phyloP scores from a whole-genome alignment of 169 alveolate species.

The Plasmodium chabaudi region DNA sequence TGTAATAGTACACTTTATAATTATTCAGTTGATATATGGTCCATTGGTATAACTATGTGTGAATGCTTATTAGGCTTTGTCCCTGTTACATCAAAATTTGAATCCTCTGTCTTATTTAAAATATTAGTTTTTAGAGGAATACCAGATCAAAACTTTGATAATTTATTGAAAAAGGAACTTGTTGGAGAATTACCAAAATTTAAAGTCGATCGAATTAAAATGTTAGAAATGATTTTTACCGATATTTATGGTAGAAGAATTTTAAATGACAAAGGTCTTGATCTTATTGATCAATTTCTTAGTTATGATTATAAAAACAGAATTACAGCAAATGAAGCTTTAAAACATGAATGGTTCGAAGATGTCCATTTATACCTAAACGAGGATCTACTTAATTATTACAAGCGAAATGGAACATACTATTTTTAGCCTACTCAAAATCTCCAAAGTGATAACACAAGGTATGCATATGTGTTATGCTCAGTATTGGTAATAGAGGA shows the following conservation, averaged over 20 bases:
- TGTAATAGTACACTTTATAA: conserved; percentile 64
- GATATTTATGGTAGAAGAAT: conserved; percentile 85
- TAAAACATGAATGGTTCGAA: conserved; percentile 88
- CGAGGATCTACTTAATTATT: conserved; percentile 35
- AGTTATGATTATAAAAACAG: conserved; percentile 86
- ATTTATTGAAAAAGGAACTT: conserved; percentile 38
- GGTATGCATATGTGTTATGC: background rate
- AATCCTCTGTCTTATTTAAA: conserved; percentile 47
- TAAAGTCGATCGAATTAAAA: conserved; percentile 75
- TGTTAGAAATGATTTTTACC: conserved; percentile 81
- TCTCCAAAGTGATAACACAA: background rate
- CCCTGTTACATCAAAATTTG: conserved; percentile 58
- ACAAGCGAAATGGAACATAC: conserved; percentile 60
- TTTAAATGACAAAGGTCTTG: conserved; percentile 87
- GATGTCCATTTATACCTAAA: conserved; percentile 77
- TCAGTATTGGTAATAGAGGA: no score
- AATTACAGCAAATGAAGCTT: conserved; percentile 88
- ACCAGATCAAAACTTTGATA: conserved; percentile 34
- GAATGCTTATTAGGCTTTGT: conserved; percentile 63
- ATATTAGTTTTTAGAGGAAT: conserved; percentile 59
- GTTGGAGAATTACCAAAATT: conserved; percentile 80
- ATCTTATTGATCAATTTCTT: conserved; percentile 86
- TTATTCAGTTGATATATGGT: conserved; percentile 85
- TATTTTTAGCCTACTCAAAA: conserved; percentile 20
- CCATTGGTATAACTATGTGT: conserved; percentile 84